phyloP scores from a whole-genome alignment of 192 early-diverging fungal species.

The Thoreauomyces humboldtii region DNA sequence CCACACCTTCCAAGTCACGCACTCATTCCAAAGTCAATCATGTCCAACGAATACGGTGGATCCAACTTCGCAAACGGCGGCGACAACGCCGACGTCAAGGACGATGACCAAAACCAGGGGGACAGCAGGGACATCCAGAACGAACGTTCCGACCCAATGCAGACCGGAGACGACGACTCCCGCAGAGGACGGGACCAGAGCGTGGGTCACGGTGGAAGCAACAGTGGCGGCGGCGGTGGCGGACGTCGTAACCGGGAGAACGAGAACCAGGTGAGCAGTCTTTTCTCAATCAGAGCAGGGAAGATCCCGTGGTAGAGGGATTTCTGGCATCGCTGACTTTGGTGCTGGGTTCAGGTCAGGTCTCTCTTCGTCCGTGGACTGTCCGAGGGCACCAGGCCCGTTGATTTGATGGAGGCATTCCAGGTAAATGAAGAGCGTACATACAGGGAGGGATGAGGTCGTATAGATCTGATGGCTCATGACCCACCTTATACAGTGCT shows the following conservation, averaged over 20 bases:
- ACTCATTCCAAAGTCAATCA: too few relatives aligned
- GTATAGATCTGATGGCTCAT: neutral
- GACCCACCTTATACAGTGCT: slow-evolving; percentile 30
- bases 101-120: neutral
- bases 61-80: neutral
- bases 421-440: neutral
- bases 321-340: too few relatives aligned
- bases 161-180: too few relatives aligned
- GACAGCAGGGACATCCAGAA: neutral
- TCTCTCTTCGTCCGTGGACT: slow-evolving; percentile 43
- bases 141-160: too few relatives aligned
- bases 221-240: neutral
- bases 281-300: too few relatives aligned
- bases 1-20: neutral
- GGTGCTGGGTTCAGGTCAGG: too few relatives aligned
- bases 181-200: too few relatives aligned
- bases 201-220: neutral
- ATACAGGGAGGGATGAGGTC: neutral
- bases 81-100: neutral
- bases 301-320: too few relatives aligned
- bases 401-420: slow-evolving; percentile 40
- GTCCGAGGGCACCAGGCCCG: slow-evolving; percentile 36
- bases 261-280: neutral
- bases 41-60: too few relatives aligned
- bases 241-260: slow-evolving; percentile 19